A percentile compares a stretch with the other conserved stretches of the same genome.
These are phyloP conservation scores for Rhodosporidiobolus sp. DNA, from an alignment of 768 basidiomycete species.

Conservation along the genomic window DNA sequence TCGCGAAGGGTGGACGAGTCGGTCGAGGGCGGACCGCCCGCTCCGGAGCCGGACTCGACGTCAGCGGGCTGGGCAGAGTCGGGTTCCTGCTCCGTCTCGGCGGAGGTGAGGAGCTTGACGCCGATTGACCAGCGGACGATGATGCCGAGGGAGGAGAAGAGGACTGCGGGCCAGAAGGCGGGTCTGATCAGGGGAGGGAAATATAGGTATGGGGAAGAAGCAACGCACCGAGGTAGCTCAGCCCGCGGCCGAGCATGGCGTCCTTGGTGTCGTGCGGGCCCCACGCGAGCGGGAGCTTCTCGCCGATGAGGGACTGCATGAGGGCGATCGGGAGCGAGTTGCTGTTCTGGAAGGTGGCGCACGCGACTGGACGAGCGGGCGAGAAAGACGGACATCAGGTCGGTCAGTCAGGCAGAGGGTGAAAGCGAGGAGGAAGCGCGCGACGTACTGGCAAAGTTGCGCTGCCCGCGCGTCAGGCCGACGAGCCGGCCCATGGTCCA, in stretches of 20 bases:
- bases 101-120: slow-evolving; percentile 71
- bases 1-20: neutral
- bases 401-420: neutral
- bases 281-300: slow-evolving; percentile 43
- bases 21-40: neutral
- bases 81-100: slow-evolving; percentile 49
- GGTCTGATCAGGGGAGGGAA: neutral
- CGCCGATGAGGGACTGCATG: slow-evolving; percentile 53
- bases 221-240: slow-evolving; percentile 64
- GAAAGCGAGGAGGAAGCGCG: neutral
- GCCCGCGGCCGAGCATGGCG: slow-evolving; percentile 84
- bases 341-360: slow-evolving; percentile 62
- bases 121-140: slow-evolving; percentile 86
- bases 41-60: slow-evolving; percentile 4
- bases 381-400: too few species aligned
- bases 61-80: neutral
- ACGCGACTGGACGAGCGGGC: slow-evolving; percentile 33
- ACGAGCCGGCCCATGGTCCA: slow-evolving; percentile 62
- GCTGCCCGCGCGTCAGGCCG: slow-evolving; percentile 70
- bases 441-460: slow-evolving; percentile 53
- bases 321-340: slow-evolving; percentile 93
- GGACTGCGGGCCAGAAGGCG: slow-evolving; percentile 51
- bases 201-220: neutral
- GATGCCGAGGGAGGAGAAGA: slow-evolving; percentile 83
- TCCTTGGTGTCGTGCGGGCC: slow-evolving; percentile 63